phyloP scores from a whole-genome alignment of 2,329 filamentous ascomycete species.

The Periconia macrospinosa region DNA sequence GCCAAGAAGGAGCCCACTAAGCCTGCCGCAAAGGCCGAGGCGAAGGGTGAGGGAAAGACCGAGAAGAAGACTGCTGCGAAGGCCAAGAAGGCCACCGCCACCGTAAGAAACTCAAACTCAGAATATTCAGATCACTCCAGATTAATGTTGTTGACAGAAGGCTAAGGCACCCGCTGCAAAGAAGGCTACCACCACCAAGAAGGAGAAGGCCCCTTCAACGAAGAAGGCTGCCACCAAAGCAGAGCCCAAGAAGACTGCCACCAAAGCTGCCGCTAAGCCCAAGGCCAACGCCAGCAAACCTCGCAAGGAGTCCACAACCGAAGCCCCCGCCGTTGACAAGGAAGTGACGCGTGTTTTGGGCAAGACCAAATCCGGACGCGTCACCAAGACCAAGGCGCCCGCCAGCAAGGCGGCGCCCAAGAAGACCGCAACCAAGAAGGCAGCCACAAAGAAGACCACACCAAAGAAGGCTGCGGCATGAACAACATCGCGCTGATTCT shows the following conservation, averaged over 20 bases:
- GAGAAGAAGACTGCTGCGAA: constrained; percentile 25
- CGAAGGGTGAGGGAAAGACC: constrained; percentile 47
- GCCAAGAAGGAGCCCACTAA: constrained; percentile 69
- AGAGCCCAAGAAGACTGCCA: constrained; percentile 29
- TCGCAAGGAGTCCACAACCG: constrained; percentile 44
- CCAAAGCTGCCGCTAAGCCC: constrained; percentile 39
- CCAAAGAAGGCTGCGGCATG: constrained; percentile 43
- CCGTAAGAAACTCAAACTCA: constrained; percentile 17
- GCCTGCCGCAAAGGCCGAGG: constrained; percentile 32
- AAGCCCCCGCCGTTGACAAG: constrained; percentile 67
- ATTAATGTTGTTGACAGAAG: constrained; percentile 27
- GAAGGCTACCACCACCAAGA: constrained; percentile 26
- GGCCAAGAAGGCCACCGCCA: constrained; percentile 26
- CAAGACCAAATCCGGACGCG: constrained; percentile 86
- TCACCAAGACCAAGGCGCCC: constrained; percentile 68
- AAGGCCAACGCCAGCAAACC: constrained; percentile 53
- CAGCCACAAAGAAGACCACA: constrained; percentile 49
- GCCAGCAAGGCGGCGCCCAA: constrained; percentile 34
- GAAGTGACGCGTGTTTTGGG: constrained; percentile 67
- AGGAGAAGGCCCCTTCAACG: constrained; percentile 31
- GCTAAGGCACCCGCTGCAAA: constrained; percentile 26
- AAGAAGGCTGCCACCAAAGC: constrained; percentile 47
- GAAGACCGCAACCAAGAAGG: constrained; percentile 47
- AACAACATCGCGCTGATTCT: constrained; percentile 15
- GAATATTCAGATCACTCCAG: background rate